phyloP scores from a whole-genome alignment of 2,329 filamentous ascomycete genomes.

The Remersonia thermophila region DNA sequence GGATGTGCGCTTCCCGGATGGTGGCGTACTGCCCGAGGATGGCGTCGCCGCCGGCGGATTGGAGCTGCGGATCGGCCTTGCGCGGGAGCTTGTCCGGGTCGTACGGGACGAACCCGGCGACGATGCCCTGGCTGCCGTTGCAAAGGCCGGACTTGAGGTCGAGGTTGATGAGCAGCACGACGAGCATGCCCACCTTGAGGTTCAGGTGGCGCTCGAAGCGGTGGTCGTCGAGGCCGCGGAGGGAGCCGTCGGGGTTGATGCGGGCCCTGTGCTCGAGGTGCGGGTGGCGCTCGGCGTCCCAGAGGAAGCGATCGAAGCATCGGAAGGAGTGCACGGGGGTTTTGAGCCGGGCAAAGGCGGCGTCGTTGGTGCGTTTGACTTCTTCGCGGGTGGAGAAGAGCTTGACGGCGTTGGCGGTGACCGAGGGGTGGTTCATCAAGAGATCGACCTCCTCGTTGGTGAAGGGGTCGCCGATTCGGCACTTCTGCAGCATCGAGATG shows the following conservation, averaged over 20 bases:
- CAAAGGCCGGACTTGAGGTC: conserved; percentile 28
- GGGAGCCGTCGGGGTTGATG: conserved; percentile 17
- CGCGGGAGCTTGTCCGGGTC: conserved; percentile 20
- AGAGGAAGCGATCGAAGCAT: conserved; percentile 30
- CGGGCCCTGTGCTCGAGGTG: conserved; percentile 18
- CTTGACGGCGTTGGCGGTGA: conserved; percentile 30
- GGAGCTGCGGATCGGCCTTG: conserved; percentile 10
- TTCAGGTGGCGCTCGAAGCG: conserved; percentile 30
- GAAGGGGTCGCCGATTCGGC: conserved; percentile 33
- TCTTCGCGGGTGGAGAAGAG: conserved; percentile 31
- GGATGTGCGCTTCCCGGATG: conserved; percentile 26
- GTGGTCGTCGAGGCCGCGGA: conserved; percentile 31
- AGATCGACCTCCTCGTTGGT: conserved; percentile 25
- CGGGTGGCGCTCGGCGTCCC: conserved; percentile 19
- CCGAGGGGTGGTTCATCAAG: conserved; percentile 32
- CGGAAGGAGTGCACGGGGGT: conserved; percentile 20
- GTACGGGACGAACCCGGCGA: conserved; percentile 30
- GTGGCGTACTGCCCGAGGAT: conserved; percentile 27
- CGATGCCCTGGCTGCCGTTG: conserved; percentile 35
- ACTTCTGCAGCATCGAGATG: conserved; percentile 42
- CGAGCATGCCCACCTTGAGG: conserved; percentile 38
- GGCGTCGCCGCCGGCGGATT: conserved; percentile 10
- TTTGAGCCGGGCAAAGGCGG: conserved; percentile 23
- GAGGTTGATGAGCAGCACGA: conserved; percentile 40
- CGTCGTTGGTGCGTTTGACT: conserved; percentile 25